Base-by-base conservation (phyloP, 108 stramenopile genomes). In the Chaetoceros tenuissimus region DNA sequence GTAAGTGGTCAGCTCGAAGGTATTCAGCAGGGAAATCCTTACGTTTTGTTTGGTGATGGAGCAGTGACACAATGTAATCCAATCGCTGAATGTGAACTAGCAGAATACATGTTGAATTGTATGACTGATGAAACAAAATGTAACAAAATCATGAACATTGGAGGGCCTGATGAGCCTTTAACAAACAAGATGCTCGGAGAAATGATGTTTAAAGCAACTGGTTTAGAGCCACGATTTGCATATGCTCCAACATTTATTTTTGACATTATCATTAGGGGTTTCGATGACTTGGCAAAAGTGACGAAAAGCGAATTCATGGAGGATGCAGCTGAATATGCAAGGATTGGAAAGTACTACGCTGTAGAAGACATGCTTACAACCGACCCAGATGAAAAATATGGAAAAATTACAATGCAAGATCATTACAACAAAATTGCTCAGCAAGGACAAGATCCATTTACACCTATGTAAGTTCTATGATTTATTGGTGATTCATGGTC, bases 11-110 rank as follows among this genome's bases (percentile, higher is more conserved):
- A 92, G 59, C 74, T 85, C 28, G 91, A 93, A 68, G 77, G 82
- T 8, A 76, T 92, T 13, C 57, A 89, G 48, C 92, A 98, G 66
- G 75, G 97, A 26, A 95, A 95, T 73, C 57, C 80, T 2, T 96
- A 94, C 57, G 96, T 98, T 48, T 65, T 98, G 24, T 98, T 98
- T 73, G 97, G 97, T 21, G 97, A 98, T 76, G 97, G 95, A 3
- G 94, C 95, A 1, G 97, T 94, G 0, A 95, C 97, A 17, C 83
- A 56, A 47, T 92, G 89, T 55, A 92, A 92, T 71, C 89, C 89
- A 8, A 92, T 92, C 53, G 62, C 83, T n/a, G 85, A 84, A 63
- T 53, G 51, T 18, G 89, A 92, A 34, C 51, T 89, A 48, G 89
- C 89, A 2, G 50, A 26, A 34, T 89, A 74, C 67, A 70, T 92